Evolutionary conservation across 768 basidiomycete species (phyloP), one percentile per base, ranked within the genome.

Genomic region (Boletus subparvulus): DNA sequence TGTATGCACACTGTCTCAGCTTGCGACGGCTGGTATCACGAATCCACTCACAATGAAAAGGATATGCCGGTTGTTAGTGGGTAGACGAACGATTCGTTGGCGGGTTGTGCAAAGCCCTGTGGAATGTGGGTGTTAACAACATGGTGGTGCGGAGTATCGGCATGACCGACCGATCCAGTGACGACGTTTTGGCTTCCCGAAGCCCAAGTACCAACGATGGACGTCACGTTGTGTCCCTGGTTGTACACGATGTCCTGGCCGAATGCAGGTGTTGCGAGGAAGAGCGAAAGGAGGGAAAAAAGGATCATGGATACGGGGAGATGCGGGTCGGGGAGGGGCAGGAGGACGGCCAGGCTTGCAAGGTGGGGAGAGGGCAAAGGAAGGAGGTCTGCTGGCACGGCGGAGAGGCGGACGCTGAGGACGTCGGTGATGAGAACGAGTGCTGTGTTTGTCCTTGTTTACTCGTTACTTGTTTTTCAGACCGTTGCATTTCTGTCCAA

Each of bases 1-100:
- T 93, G 35, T 12, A 9, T 5, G 7, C 6, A 14, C 8, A 13
- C 8, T 11, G 7, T 40, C 21, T 69, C 37, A 67, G 59, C 30
- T 3, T 19, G 17, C 2, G 4, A 11, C 2, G 6, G 12, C 6
- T 6, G 14, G 32, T 17, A 17, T 32, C 17, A 39, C 2, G 7
- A 7, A 36, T 6, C 5, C 19, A 50, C 93, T 70, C 66, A 96
- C 93, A 98, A 96, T 32, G 94, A 90, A 69, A 83, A 92, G 6
- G 89, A 87, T 7, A 97, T 80, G 32, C 97, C 97, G 1, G 94
- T 92, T 19, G 84, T 94, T 54, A 69, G 68, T 5, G 97, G 96
- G 70, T 95, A 96, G 35, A 54, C 83, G 74, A 99, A 98, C 4
- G 87, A 78, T 74, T 80, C 74, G 65, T 94, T 92, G 44, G 82